Base-by-base conservation (phyloP, 176 grass and related monocot species). In the Carex parvula region DNA sequence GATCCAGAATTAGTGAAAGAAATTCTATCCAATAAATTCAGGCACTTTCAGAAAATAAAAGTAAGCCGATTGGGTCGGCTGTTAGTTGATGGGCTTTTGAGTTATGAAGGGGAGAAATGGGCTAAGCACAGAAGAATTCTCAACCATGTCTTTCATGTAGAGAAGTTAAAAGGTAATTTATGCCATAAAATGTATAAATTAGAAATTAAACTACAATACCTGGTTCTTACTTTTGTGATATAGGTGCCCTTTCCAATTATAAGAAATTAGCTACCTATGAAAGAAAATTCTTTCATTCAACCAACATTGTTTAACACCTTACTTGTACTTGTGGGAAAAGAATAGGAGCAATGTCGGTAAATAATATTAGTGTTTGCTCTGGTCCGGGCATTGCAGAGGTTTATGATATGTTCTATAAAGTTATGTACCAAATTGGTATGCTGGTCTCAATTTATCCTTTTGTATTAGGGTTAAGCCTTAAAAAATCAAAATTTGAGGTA, bases 41-140 rank as follows among this genome's bases (percentile, higher is more conserved):
- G 90, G 1, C 92, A 91, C 66, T 94, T 91, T 32, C 71, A 73
- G 9, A 97, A 87, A 61, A 83, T 82, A 62, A 81, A 3, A 0
- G 12, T 42, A 33, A 86, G 67, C 82, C 62, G 75, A 61, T 60
- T 97, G 0, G 24, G 32, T 0, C 83, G 75, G 32, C n/a, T 91
- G 60, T 53, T 97, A 0, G 86, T 83, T 8, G 46, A 54, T 65
- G 92, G 94, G 21, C 35, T 97, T 53, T 60, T 44, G 3, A 88
- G 60, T 58, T 71, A 90, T 58, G 88, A 92, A 2, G 90, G 94
- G 0, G 94, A 94, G 85, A 94, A 94, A 90, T 97, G 94, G 94
- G 91, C 86, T 10, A 88, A 78, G 11, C 91, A 97, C 62, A 85
- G 94, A 32, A 94, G 90, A 84, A 88, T 94, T 78, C 68, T 97